Percentiles rank a stretch among this genome's conserved stretches.
Conservation (phyloP, 2,329 filamentous ascomycete genomes). For the Sporothrix brasiliensis region DNA sequence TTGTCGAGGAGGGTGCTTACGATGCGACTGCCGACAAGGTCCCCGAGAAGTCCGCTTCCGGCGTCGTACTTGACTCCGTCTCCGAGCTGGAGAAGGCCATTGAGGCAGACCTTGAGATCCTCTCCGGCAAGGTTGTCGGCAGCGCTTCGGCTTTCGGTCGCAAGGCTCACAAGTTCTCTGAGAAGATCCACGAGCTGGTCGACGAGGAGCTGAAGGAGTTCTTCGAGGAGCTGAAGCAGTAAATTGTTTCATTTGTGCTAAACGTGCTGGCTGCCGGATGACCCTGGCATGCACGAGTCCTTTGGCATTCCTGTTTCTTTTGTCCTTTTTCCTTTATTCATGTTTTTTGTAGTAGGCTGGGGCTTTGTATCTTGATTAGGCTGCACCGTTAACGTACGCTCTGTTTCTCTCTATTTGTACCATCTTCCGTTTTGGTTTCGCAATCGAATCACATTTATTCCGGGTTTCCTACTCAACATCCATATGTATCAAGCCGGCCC, state of each 20-base stretch:
- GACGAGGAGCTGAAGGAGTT: conserved; percentile 65
- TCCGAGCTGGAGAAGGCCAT: conserved; percentile 64
- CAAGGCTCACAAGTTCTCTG: conserved; percentile 64
- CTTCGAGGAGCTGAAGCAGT: conserved; percentile 54
- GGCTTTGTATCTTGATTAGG: conserved; percentile 18
- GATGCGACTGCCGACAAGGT: conserved; percentile 42
- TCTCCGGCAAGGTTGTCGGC: conserved; percentile 61
- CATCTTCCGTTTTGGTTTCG: conserved; percentile 24
- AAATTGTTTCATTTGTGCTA: conserved; percentile 35
- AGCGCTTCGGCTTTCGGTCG: conserved; percentile 55
- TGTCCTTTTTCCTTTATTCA: conserved; percentile 21
- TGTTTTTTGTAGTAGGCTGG: conserved; percentile 25
- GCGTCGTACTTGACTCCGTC: conserved; percentile 49
- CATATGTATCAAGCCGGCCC: conserved; percentile 21
- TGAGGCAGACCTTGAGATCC: conserved; percentile 62
- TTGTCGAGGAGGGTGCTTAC: conserved; percentile 75
- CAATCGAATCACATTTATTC: conserved; percentile 17
- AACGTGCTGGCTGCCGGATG: neutral
- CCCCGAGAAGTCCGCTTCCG: conserved; percentile 45
- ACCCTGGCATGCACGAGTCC: neutral
- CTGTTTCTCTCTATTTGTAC: neutral
- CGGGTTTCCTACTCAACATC: conserved; percentile 5
- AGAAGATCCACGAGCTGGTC: conserved; percentile 65
- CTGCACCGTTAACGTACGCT: conserved; percentile 9
- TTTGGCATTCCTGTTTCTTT: conserved; percentile 30